A percentile compares a stretch with the other conserved stretches of the same genome.
Evolutionary conservation across 371 early-diverging fungal genomes (phyloP).

Genomic region (Capillidium rhysosporum): DNA sequence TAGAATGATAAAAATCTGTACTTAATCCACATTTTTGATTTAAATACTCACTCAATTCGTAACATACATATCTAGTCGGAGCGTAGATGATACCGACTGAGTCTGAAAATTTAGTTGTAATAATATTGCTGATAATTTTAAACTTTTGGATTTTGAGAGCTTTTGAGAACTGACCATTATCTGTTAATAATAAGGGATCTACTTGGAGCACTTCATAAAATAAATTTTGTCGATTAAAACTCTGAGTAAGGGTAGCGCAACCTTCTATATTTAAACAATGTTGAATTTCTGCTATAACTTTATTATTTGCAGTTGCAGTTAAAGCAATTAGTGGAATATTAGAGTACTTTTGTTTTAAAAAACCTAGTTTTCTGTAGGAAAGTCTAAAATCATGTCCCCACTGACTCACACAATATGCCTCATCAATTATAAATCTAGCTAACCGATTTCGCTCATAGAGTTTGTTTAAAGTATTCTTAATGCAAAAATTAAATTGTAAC

Average conservation of each 20-base stretch:
- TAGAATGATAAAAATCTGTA: conserved; percentile 85
- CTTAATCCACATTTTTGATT: conserved; percentile 21
- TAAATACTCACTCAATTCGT: conserved; percentile 58
- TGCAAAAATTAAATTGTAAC: conserved; percentile 43
- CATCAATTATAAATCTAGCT: conserved; percentile 93
- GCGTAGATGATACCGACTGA: conserved; percentile 97
- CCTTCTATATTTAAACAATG: conserved; percentile 43
- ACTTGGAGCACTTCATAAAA: conserved; percentile 61
- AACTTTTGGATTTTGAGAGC: conserved; percentile 22
- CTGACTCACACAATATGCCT: conserved; percentile 92
- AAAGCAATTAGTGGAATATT: conserved; percentile 91
- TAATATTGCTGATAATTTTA: conserved; percentile 62
- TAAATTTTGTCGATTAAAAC: conserved; percentile 82
- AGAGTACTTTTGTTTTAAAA: conserved; percentile 10
- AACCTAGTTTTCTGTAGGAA: conserved; percentile 13
- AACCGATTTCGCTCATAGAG: conserved; percentile 27
- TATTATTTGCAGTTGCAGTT: conserved; percentile 94
- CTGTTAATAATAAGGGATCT: no score
- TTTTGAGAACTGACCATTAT: no score
- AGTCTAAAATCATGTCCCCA: conserved; percentile 98
- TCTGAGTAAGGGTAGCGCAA: conserved; percentile 51
- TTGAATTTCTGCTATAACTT: conserved; percentile 63
- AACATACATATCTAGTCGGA: conserved; percentile 64
- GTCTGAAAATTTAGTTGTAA: conserved; percentile 36
- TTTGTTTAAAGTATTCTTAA: conserved; percentile 26